Conservation (phyloP, 139 green algal species). For the Chlorokybus atmophyticus region DNA sequence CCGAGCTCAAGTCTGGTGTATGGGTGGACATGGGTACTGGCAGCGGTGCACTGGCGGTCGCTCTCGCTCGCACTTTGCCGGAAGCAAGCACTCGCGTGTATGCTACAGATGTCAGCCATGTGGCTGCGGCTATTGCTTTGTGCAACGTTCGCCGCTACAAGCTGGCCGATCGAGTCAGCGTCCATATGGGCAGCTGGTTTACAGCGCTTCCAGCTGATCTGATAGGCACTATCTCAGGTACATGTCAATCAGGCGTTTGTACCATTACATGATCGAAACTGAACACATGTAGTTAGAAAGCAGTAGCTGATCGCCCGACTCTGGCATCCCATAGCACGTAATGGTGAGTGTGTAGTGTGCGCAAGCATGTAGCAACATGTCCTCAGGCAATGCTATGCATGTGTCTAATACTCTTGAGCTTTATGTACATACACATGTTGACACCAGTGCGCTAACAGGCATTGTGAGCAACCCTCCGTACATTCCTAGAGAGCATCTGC, state of each 20-base stretch:
- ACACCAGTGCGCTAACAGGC: constrained; percentile 42
- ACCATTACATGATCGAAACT: too few species aligned
- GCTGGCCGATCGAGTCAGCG: constrained; percentile 12
- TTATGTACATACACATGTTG: too few species aligned
- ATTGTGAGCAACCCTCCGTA: constrained; percentile 89
- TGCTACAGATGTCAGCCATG: constrained; percentile 19
- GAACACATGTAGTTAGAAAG: too few species aligned
- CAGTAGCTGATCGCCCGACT: too few species aligned
- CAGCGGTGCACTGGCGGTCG: constrained; percentile 71
- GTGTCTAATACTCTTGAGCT: too few species aligned
- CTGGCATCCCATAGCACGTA: too few species aligned
- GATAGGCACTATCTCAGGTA: too few species aligned
- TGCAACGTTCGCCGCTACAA: constrained; percentile 9
- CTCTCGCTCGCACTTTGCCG: constrained; percentile 42
- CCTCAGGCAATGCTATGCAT: too few species aligned
- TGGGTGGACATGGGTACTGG: constrained; percentile 87
- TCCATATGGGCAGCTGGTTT: constrained; percentile 56
- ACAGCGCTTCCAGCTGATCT: constrained; percentile 39
- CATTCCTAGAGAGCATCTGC: constrained; percentile 53
- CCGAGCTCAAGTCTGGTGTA: background rate
- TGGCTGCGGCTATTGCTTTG: constrained; percentile 4
- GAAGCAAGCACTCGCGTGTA: constrained; percentile 1
- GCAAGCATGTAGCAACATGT: too few species aligned
- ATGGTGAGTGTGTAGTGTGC: too few species aligned
- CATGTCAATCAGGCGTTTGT: too few species aligned